Base-by-base conservation (phyloP, 495 filamentous ascomycete species). In the Bryoglossum gracile region DNA sequence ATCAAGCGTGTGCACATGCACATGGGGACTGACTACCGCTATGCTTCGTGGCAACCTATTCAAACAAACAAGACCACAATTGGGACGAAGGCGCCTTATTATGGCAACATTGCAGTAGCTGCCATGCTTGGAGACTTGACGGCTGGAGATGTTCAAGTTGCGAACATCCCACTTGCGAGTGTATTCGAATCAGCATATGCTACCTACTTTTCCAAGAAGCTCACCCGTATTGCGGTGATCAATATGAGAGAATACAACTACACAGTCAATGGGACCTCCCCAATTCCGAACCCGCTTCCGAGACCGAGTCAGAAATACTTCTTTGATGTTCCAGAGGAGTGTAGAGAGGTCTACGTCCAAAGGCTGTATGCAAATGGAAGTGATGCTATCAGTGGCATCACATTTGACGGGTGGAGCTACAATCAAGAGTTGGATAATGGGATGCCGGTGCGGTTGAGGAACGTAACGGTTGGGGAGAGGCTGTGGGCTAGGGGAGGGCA, bases 1-100 rank as follows among this genome's bases (percentile, higher is more conserved):
- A 78, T 85, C 68, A 63, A 64, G 10, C 71, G 80, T 36, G 69
- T 79, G 5, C 77, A 84, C 56, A 82, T 84, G 76, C 83, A 87
- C 59, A 70, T 75, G 65, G 80, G 80, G 6, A 80, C 75, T 26
- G 65, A 81, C 61, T 84, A 79, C 58, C 73, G 81, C 1, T 79
- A 79, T 53, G 57, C 58, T 40, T 50, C 62, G 25, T 84, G 81
- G 81, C 80, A 83, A 51, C 80, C 82, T 1, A 46, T 83, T 36
- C 38, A 63, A 4, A 83, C 81, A 3, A 54, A 62, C 51, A 68
- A 68, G 23, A 74, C 75, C 0, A 65, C 64, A 4, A 62, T 71
- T 4, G 82, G 80, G 11, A 86, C 82, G 26, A 82, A 81, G 56
- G 60, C 81, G 0, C 80, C 81, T 0, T 86, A 83, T 61, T 84